Conservation (phyloP, 257 asterid genomes). For the Jaltomata sinuosa region DNA sequence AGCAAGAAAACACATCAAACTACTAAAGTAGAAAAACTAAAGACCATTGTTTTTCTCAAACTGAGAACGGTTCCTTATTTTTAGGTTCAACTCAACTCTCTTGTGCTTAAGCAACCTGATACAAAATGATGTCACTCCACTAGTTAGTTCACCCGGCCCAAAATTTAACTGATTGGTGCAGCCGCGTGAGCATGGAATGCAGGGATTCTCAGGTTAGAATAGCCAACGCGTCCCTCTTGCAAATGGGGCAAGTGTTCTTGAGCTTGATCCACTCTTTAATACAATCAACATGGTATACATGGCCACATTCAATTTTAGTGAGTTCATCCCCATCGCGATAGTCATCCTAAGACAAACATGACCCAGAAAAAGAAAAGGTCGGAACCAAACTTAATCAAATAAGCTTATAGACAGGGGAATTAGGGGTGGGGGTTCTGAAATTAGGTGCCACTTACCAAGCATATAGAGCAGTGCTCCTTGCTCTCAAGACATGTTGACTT, state of each 20-base stretch:
- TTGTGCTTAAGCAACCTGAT: not conserved
- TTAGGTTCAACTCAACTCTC: too few species aligned
- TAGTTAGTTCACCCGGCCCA: not conserved
- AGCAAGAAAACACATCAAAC: too few species aligned
- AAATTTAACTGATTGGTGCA: not conserved
- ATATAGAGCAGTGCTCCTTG: not conserved
- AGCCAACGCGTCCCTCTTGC: not conserved
- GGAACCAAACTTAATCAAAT: not conserved
- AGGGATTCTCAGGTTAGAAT: not conserved
- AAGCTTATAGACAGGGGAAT: not conserved
- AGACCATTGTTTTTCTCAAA: too few species aligned
- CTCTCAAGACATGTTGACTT: not conserved
- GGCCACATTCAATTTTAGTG: not conserved
- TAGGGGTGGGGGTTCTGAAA: not conserved
- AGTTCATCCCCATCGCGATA: not conserved
- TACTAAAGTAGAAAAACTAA: too few species aligned
- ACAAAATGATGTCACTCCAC: not conserved
- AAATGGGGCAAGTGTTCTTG: not conserved
- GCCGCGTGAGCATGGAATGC: not conserved
- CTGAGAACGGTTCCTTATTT: too few species aligned
- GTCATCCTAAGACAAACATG: not conserved
- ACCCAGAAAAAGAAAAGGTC: not conserved
- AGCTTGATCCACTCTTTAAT: not conserved
- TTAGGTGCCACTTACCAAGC: not conserved
- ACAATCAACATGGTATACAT: not conserved